Percentiles rank a stretch among this genome's conserved stretches.
Evolutionary conservation across 2,329 filamentous ascomycete genomes (phyloP).

Genomic region (Penicillium vulpinum): DNA sequence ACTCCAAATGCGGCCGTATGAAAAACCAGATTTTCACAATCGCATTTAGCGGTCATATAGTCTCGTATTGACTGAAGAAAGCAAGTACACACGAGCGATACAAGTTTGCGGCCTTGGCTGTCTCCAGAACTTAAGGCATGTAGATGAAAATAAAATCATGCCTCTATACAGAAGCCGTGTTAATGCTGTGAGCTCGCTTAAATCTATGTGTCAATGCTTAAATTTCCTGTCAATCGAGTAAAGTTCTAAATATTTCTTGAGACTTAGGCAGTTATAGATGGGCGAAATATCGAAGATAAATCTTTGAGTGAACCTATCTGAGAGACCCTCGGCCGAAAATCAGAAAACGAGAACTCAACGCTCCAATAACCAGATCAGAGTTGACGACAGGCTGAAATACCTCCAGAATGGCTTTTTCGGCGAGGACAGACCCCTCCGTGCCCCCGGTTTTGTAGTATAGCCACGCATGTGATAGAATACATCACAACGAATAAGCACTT

Average conservation of each 20-base stretch:
- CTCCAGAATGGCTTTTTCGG: neutral
- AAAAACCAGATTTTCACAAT: too few species aligned
- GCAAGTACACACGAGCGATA: too few species aligned
- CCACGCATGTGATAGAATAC: neutral
- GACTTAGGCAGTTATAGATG: neutral
- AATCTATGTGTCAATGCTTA: neutral
- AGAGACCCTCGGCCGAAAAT: neutral
- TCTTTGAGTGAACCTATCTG: neutral
- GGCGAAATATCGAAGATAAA: neutral
- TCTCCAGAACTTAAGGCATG: neutral
- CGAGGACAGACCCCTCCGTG: neutral
- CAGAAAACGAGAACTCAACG: neutral
- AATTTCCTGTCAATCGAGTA: neutral
- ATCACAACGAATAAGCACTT: neutral
- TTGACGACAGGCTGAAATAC: neutral
- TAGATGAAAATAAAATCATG: neutral
- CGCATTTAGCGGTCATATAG: too few species aligned
- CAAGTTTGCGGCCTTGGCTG: neutral
- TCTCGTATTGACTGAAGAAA: too few species aligned
- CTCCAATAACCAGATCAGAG: neutral
- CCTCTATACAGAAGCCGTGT: neutral
- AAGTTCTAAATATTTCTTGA: neutral
- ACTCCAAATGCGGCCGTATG: too few species aligned
- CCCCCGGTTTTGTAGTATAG: neutral
- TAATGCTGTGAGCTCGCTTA: neutral